Evolutionary conservation across 75 land plant genomes (phyloP), one percentile per base, ranked within the genome.

Genomic region (Selaginella tamariscina): DNA sequence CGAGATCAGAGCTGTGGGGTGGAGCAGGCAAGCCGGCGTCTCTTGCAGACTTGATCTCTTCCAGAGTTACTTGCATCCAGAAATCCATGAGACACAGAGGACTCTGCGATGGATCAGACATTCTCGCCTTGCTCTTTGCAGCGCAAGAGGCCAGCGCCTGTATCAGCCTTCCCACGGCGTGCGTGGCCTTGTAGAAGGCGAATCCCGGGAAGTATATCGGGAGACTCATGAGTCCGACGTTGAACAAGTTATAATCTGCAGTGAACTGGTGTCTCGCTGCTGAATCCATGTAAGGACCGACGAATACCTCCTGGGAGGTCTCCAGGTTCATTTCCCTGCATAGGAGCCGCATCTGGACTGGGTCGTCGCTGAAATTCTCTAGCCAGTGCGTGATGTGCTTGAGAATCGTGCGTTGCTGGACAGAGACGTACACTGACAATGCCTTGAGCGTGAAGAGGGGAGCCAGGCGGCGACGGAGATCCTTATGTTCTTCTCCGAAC

Each of bases 231-330:
- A 86, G 68, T 5, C 98, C 95, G 15, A 73, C 74, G 65, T 93
- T 93, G 86, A 93, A 93, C 27, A 76, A 64, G 57, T 78, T 81
- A 82, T 93, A 93, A 67, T 93, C 95, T 1, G 0, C 13, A 18
- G 70, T 79, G 71, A 89, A 93, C 56, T 62, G 68, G 31, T 73
- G 68, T 1, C 86, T 60, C 24, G 74, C 67, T 11, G 78, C 67
- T 0, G 56, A 63, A 2, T 64, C 39, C 62, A 93, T 67, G 55
- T 93, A 89, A 1, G 84, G 79, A 1, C 95, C 98, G 29, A 80
- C 90, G 73, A 93, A 89, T 0, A 83, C 90, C 22, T 83, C 81
- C 75, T 93, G 98, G 1, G 98, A 93, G 2, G 95, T 89, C 33
- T 93, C 98, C 33, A 93, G 75, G 65, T 89, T 93, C 84, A 89